Base-by-base conservation (phyloP, 805 yeast species). In the Teunomyces gatunensis region DNA sequence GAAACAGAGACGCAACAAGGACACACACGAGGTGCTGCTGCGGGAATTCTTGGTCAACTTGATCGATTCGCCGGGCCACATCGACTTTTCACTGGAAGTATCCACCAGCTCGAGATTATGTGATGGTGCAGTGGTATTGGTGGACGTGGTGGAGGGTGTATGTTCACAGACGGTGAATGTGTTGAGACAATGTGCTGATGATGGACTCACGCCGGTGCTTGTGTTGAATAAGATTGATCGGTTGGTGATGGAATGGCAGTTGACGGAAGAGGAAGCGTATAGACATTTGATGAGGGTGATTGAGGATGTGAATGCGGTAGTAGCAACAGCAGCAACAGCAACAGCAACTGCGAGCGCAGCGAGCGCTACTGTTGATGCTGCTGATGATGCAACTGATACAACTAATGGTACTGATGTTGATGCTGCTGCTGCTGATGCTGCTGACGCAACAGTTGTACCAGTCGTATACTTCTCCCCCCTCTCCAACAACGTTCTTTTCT, bases 61-160 rank as follows among this genome's bases (percentile, higher is more conserved):
- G 57, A 92, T 94, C 48, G 99, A 94, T 67, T 92, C 98, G 0
- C 99, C 99, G 0, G 99, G 99, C n/a, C 99, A 94, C 59, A 89
- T 94, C 50, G 99, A 94, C 68, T 94, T 94, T 64, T 86, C 96
- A 1, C 86, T 95, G 10, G 99, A 94, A 62, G 99, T 94, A 0
- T 88, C 96, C 23, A 88, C 97, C 0, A 96, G 98, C 1, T 90
- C 98, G 1, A 77, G 99, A 58, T 73, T 94, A 39, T 94, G 98
- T 71, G 99, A 94, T 63, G 98, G 98, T 39, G 97, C 98, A 0
- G 86, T 94, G 2, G 95, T 94, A 0, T 71, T 94, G 12, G 96
- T 94, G 2, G 99, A 94, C 65, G 97, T 89, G 3, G 97, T 94
- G 2, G 99, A 94, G 69, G 99, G 99, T 21, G 98, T 94, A 0